Evolutionary conservation across 768 basidiomycete genomes (phyloP), one percentile per base, ranked within the genome.

Genomic region (Suillus luteus): DNA sequence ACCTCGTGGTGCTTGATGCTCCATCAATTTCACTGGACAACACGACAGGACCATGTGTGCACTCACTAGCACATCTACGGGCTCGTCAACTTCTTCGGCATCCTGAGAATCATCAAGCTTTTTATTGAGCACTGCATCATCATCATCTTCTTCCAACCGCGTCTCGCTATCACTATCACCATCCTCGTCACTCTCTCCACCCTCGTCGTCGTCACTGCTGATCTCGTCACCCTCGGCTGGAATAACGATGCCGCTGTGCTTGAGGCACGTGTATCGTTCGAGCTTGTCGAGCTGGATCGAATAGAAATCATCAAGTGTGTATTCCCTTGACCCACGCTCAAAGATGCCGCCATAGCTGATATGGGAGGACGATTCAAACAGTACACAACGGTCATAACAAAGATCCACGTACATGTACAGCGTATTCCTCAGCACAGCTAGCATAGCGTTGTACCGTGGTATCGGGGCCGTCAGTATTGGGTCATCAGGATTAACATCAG

Each of bases 221-320:
- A 82, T 86, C 49, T 83, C 82, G 48, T 83, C 85, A 8, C 85
- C 88, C 27, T 86, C 86, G 0, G 83, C 84, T 10, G 84, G 82
- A 59, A 93, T 86, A 24, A 84, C 73, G 9, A 90, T 77, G 7
- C 79, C 86, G 60, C 86, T 88, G 55, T 83, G 79, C 74, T 90
- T 92, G 69, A 95, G 78, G 68, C 93, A 94, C 2, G 80, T 73
- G 70, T 85, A 96, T 11, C 82, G 77, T 46, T 96, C 95, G 76
- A 96, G 78, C 73, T 96, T 96, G 70, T 95, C 93, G 22, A 97
- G 80, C 63, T 87, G 84, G 12, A 97, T 76, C 2, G 85, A 80
- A 75, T 94, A 81, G 70, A 96, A 97, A 69, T 96, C 95, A 70
- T 95, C 93, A 7, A 97, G 79, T 0, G 94, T 96, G 67, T 91